These are phyloP conservation scores for Pseudoscleropodium purum DNA, from an alignment of 225 moss, liverwort and hornwort species.

Conservation along the genomic window DNA sequence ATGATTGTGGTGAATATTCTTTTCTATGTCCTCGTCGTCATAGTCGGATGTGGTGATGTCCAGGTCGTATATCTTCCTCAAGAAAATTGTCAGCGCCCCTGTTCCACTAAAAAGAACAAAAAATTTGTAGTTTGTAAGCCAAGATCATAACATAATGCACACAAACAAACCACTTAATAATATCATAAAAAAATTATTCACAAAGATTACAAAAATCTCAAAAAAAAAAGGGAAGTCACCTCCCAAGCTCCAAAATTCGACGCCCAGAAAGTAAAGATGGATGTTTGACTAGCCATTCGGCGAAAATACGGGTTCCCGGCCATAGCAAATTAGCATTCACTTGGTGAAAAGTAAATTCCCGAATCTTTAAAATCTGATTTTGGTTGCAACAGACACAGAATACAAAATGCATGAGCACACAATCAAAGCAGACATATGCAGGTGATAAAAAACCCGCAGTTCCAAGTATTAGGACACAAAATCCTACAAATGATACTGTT, in stretches of 20 bases:
- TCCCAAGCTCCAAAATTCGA: conserved; percentile 80
- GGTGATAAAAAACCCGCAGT: not conserved
- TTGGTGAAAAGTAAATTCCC: conserved; percentile 82
- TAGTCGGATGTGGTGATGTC: conserved; percentile 92
- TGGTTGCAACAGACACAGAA: not conserved
- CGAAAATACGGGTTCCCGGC: conserved; percentile 80
- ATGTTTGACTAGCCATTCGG: conserved; percentile 80
- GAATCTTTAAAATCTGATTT: conserved; percentile 64
- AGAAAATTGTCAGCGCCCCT: conserved; percentile 76
- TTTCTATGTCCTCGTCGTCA: conserved; percentile 75
- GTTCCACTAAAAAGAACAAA: conserved; percentile 61
- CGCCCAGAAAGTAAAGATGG: conserved; percentile 36
- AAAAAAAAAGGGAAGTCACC: conserved; percentile 20
- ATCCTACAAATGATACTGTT: not conserved
- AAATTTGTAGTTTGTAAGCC: not conserved
- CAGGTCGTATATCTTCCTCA: conserved; percentile 52
- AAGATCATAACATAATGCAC: not conserved
- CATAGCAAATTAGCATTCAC: conserved; percentile 92
- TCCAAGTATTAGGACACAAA: not conserved
- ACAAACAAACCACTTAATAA: not conserved
- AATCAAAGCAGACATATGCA: not conserved
- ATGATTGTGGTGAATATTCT: conserved; percentile 61
- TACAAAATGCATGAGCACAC: conserved; percentile 1
- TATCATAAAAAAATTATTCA: not conserved
- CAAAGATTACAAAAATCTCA: not conserved